Evolutionary conservation across 2,329 filamentous ascomycete genomes (phyloP), one percentile per base, ranked within the genome.

Genomic region (Reticulascus tulasneorum): DNA sequence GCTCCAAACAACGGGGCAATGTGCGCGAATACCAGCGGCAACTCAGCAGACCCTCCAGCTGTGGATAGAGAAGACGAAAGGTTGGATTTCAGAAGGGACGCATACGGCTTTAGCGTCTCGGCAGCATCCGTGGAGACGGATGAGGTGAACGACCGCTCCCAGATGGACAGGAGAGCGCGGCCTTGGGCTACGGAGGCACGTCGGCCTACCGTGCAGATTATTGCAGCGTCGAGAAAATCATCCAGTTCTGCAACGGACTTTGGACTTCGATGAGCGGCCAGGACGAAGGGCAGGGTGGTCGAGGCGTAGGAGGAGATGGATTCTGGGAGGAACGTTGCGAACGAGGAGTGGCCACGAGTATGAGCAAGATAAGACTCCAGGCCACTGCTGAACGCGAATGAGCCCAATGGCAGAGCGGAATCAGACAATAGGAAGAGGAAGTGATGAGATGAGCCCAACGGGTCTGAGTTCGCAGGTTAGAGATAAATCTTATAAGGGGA

Each of bases 361-460:
- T 93, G 86, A 4, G 83, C 82, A 13, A 90, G 77, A 58, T 84
- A 91, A 25, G 86, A 91, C 63, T 93, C 86, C 12, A 93, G 74
- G 4, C 86, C 86, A 48, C 79, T 84, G 66, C 81, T 86, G 66
- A 91, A 93, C 51, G 86, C 86, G 63, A 93, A 93, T n/a, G 86
- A 87, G 38, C 86, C 86, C 1, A 93, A 71, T 1, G 86, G 86
- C 3, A 93, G 76, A 11, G 85, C 84, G 2, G 86, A 90, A 66
- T 93, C 86, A 30, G 86, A 79, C 31, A 91, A 79, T 4, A 93
- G 71, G 21, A 91, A 76, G 23, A 89, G 75, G 47, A 84, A 82
- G 60, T 91, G 86, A 19, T 73, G 55, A 17, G 27, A 18, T 4
- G 17, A 9, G 26, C 26, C 29, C 13, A 3, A 6, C n/a, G 26